phyloP scores from a whole-genome alignment of 2,329 filamentous ascomycete genomes.

The Fusarium fracticaudum region DNA sequence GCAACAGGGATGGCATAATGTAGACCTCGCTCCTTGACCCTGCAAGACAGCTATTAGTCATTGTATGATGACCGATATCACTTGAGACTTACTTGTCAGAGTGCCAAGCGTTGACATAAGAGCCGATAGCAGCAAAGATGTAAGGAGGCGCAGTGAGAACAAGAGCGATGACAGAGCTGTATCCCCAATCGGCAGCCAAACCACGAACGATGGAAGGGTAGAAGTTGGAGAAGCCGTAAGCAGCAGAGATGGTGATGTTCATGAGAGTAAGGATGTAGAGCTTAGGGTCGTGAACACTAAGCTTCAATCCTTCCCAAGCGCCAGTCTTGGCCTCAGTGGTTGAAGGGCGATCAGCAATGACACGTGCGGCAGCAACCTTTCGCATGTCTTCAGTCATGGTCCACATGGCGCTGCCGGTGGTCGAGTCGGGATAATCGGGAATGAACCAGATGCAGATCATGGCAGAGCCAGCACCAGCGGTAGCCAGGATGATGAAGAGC shows the following conservation, averaged over 20 bases:
- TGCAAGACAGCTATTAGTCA: accelerated
- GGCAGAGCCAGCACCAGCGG: slow-evolving; percentile 4
- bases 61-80: accelerated
- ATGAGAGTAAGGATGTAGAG: slow-evolving; percentile 17
- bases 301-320: slow-evolving; percentile 15
- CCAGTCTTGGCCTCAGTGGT: slow-evolving; percentile 6
- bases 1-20: slow-evolving; percentile 12
- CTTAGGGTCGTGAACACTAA: slow-evolving; percentile 5
- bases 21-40: slow-evolving; percentile 7
- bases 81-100: not conserved
- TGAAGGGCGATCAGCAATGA: not conserved
- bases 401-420: slow-evolving; percentile 1
- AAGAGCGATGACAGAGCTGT: slow-evolving; percentile 4
- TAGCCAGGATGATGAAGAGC: slow-evolving; percentile 10
- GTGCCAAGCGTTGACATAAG: slow-evolving; percentile 18
- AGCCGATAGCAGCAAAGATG: slow-evolving; percentile 12
- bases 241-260: slow-evolving; percentile 17
- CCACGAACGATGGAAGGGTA: slow-evolving; percentile 11
- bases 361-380: slow-evolving; percentile 10
- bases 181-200: slow-evolving; percentile 6
- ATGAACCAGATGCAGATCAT: slow-evolving; percentile 21
- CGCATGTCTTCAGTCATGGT: slow-evolving; percentile 11
- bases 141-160: slow-evolving; percentile 8
- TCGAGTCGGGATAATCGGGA: slow-evolving; percentile 4
- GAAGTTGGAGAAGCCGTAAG: slow-evolving; percentile 16